Evolutionary conservation across 768 basidiomycete genomes (phyloP).

Genomic region (Albatrellus ellisii): DNA sequence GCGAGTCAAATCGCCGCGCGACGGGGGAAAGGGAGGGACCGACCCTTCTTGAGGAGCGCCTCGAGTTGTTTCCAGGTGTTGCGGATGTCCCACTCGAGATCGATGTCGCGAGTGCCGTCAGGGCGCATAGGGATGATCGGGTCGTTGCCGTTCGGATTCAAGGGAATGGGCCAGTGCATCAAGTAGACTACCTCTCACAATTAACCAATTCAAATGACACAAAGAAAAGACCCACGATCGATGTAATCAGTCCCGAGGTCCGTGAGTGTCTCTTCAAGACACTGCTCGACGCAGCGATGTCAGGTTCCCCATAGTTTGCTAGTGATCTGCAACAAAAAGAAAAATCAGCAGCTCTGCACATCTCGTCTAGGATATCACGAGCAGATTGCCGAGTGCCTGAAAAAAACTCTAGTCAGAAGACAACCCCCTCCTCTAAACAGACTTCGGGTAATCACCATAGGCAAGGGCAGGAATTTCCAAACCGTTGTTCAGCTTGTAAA

Average conservation of each 20-base stretch:
- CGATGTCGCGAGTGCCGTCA: slow-evolving; percentile 54
- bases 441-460: background rate
- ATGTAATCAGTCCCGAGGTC: slow-evolving; percentile 79
- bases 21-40: background rate
- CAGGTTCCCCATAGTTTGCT: slow-evolving; percentile 61
- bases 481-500: slow-evolving; percentile 1
- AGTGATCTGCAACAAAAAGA: slow-evolving; percentile 44
- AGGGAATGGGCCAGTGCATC: slow-evolving; percentile 71
- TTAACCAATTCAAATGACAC: background rate
- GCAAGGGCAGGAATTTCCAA: slow-evolving; percentile 3
- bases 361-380: slow-evolving; percentile 52
- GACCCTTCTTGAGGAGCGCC: slow-evolving; percentile 48
- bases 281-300: slow-evolving; percentile 59
- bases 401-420: slow-evolving; percentile 6
- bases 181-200: slow-evolving; percentile 35
- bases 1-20: background rate
- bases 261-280: slow-evolving; percentile 61
- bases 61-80: slow-evolving; percentile 87
- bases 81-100: slow-evolving; percentile 47
- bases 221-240: slow-evolving; percentile 38
- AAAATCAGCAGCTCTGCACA: slow-evolving; percentile 69
- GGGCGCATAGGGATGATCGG: slow-evolving; percentile 43
- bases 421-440: background rate
- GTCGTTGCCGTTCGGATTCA: slow-evolving; percentile 59
- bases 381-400: slow-evolving; percentile 79